A percentile compares a stretch with the other conserved stretches of the same genome.
phyloP scores from a whole-genome alignment of 164 flowering plant species.

The Paratinospora sagittata region DNA sequence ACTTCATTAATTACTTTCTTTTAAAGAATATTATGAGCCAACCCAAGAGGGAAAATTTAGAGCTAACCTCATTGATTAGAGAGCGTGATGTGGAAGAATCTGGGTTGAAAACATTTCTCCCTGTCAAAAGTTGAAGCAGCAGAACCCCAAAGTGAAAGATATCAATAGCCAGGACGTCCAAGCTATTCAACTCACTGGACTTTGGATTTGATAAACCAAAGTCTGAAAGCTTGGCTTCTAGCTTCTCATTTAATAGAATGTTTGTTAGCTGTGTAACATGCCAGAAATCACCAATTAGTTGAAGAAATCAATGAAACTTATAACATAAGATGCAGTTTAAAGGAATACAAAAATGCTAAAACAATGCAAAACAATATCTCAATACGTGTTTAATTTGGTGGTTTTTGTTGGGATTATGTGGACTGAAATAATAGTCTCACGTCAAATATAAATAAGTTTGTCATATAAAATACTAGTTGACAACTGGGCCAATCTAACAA shows the following conservation, averaged over 20 bases:
- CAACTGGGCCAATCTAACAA: no score
- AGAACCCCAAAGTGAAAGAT: conserved; percentile 19
- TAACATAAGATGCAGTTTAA: no score
- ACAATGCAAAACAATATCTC: no score
- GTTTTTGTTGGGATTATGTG: no score
- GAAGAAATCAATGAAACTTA: no score
- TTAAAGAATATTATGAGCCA: neutral
- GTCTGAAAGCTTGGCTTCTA: conserved; percentile 25
- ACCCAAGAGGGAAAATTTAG: neutral
- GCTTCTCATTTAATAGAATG: conserved; percentile 21
- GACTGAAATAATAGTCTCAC: no score
- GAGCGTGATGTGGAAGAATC: conserved; percentile 1
- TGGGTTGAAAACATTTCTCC: conserved; percentile 9
- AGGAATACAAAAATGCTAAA: no score
- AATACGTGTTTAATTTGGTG: no score
- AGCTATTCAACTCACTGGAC: conserved; percentile 6
- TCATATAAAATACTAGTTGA: no score
- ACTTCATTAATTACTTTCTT: no score
- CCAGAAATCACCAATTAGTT: no score
- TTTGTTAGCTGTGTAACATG: conserved; percentile 18
- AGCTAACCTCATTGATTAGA: conserved; percentile 18
- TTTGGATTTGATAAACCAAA: conserved; percentile 8
- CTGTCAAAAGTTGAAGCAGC: conserved; percentile 21
- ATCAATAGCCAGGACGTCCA: conserved; percentile 9
- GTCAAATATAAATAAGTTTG: no score